Percentiles rank a stretch among this genome's conserved stretches.
phyloP scores from a whole-genome alignment of 305 asterid genomes.

The Coffea humblotiana region DNA sequence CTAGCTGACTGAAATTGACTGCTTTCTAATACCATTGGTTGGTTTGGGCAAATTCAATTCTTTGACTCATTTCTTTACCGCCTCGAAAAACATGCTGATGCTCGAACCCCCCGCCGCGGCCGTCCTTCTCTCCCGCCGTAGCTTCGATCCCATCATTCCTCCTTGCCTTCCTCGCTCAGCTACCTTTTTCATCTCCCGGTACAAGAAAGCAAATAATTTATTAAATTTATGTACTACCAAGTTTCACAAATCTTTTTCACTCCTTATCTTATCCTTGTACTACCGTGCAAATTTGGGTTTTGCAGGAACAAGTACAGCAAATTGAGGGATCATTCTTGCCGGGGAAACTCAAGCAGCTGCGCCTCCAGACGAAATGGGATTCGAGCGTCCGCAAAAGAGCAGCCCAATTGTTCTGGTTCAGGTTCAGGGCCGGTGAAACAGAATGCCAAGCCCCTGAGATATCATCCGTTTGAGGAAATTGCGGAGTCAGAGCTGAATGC shows the following conservation, averaged over 20 bases:
- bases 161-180: constrained; percentile 47
- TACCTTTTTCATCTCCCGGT: constrained; percentile 51
- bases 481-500: constrained; percentile 53
- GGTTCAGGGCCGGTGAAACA: constrained; percentile 70
- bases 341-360: constrained; percentile 36
- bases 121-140: constrained; percentile 46
- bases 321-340: constrained; percentile 26
- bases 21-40: too few relatives aligned
- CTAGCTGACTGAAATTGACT: neutral
- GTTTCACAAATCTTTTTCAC: neutral
- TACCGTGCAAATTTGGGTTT: neutral
- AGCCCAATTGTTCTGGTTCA: constrained; percentile 44
- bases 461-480: constrained; percentile 96
- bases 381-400: constrained; percentile 38
- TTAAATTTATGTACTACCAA: neutral
- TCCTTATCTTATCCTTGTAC: neutral
- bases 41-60: neutral
- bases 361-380: constrained; percentile 43
- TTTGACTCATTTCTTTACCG: neutral
- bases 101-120: constrained; percentile 57
- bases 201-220: neutral
- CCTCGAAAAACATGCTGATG: constrained; percentile 49
- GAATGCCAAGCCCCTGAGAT: constrained; percentile 88
- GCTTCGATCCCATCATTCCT: constrained; percentile 36
- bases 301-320: constrained; percentile 36